Evolutionary conservation across 2,329 filamentous ascomycete genomes (phyloP).

Genomic region (Phialophora verrucosa): DNA sequence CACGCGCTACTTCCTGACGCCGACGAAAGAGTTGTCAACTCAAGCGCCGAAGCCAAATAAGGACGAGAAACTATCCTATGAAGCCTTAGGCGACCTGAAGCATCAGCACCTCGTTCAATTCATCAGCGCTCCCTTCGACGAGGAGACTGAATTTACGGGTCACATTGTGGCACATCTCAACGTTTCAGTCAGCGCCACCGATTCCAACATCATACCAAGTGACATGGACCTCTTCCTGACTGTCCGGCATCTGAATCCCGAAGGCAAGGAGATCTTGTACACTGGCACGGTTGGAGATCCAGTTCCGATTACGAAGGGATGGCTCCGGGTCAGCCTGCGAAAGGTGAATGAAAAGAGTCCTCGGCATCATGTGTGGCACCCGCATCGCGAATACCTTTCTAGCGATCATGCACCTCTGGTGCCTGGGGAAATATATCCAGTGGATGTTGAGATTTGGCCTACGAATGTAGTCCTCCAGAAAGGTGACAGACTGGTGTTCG

Average conservation of each 20-base stretch:
- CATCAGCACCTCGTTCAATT: constrained; percentile 64
- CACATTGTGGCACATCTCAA: constrained; percentile 69
- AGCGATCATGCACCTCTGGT: constrained; percentile 56
- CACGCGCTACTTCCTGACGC: constrained; percentile 64
- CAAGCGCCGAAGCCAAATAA: constrained; percentile 41
- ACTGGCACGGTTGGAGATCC: constrained; percentile 63
- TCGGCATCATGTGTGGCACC: constrained; percentile 54
- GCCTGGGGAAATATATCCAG: constrained; percentile 56
- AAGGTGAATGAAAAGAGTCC: constrained; percentile 54
- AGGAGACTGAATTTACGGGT: constrained; percentile 72
- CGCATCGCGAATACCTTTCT: constrained; percentile 58
- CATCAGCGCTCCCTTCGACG: constrained; percentile 61
- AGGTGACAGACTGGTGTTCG: constrained; percentile 42
- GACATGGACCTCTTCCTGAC: constrained; percentile 63
- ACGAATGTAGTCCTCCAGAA: constrained; percentile 47
- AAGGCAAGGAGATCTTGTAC: constrained; percentile 60
- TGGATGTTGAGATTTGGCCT: constrained; percentile 55
- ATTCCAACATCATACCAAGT: constrained; percentile 50
- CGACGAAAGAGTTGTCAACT: constrained; percentile 51
- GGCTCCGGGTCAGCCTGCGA: constrained; percentile 60
- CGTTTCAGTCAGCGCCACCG: constrained; percentile 58
- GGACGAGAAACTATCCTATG: constrained; percentile 59
- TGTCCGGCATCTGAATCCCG: constrained; percentile 57
- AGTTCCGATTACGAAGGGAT: constrained; percentile 61
- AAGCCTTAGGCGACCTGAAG: constrained; percentile 63